Evolutionary conservation across 2,329 filamentous ascomycete species (phyloP), one percentile per base, ranked within the genome.

Genomic region (Pseudogymnoascus sp.): DNA sequence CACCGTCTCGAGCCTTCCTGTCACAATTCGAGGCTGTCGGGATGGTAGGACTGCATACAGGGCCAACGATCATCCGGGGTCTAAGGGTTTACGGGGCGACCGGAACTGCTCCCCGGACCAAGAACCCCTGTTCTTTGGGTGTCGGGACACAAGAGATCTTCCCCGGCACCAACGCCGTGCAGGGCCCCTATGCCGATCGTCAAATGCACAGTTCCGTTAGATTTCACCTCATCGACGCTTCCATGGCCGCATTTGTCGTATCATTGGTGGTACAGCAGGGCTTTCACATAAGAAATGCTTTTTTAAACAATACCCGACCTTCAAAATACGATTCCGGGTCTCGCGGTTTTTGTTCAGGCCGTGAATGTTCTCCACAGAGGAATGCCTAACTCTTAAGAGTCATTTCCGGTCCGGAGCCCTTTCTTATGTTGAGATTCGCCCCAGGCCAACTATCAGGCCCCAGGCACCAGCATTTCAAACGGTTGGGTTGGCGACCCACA

Each of bases 141-240:
- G 10, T 10, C 50, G 50, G 50, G 28, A 36, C 50, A 56, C 50
- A 34, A 21, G 10, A 21, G 50, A 56, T 56, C 50, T 56, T 36
- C 50, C 46, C 50, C 28, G 28, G 50, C 28, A 21, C 11, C 1
- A 10, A 21, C 50, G 50, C 50, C 28, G 28, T 56, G 16, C 50
- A 56, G 50, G 28, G 28, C 10, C 50, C 50, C 34, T 56, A 36
- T 56, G 50, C 28, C 50, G 28, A 56, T 56, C 50, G 28, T 21
- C 50, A 34, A 56, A 56, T 16, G 50, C 28, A 56, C 28, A 56
- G 28, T 36, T 16, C 50, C 28, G 50, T 12, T 10, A 56, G 16
- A 56, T 56, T 56, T 56, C 50, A 56, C 50, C 28, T 56, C 50
- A 56, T 36, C 11, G 50, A 56, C 50, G 50, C 50, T 56, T 56